A percentile compares a stretch with the other conserved stretches of the same genome.
Conservation (phyloP, 2,329 filamentous ascomycete species). For the Botrytis paeoniae region DNA sequence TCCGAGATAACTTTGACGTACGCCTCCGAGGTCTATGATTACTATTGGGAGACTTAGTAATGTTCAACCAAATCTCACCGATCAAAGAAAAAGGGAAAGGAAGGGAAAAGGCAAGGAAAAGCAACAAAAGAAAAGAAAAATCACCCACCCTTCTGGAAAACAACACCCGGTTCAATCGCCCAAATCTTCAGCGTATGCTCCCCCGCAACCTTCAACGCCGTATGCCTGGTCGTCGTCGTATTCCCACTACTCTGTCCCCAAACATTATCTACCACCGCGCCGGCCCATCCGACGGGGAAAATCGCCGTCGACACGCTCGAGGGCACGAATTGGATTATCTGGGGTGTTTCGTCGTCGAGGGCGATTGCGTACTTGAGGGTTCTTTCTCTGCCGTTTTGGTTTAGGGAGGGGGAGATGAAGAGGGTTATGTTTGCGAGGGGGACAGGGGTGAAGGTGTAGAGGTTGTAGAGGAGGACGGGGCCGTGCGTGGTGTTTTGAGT, state of each 20-base stretch:
- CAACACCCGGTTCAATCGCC: conserved; percentile 39
- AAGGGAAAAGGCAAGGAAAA: too few species aligned
- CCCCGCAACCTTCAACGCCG: conserved; percentile 23
- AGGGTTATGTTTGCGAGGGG: conserved; percentile 42
- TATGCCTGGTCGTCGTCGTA: conserved; percentile 34
- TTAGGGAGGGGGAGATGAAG: conserved; percentile 51
- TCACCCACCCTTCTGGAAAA: conserved; percentile 39
- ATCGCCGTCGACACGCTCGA: conserved; percentile 28
- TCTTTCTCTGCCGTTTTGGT: conserved; percentile 46
- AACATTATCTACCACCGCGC: conserved; percentile 31
- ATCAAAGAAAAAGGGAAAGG: too few species aligned
- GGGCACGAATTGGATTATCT: conserved; percentile 38
- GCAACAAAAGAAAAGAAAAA: neutral
- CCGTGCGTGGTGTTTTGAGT: conserved; percentile 48
- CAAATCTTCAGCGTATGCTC: conserved; percentile 40
- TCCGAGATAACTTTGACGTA: conserved; percentile 42
- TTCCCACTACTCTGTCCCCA: conserved; percentile 33
- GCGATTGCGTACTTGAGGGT: conserved; percentile 52
- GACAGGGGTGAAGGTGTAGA: conserved; percentile 57
- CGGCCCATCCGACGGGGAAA: conserved; percentile 29
- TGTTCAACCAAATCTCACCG: too few species aligned
- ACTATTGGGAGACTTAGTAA: conserved; percentile 24
- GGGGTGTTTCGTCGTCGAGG: conserved; percentile 41
- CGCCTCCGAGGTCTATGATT: conserved; percentile 43
- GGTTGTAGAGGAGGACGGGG: conserved; percentile 57